Base-by-base conservation (phyloP, 1,139 yeast species). In the Magnusiomyces clavatus region DNA sequence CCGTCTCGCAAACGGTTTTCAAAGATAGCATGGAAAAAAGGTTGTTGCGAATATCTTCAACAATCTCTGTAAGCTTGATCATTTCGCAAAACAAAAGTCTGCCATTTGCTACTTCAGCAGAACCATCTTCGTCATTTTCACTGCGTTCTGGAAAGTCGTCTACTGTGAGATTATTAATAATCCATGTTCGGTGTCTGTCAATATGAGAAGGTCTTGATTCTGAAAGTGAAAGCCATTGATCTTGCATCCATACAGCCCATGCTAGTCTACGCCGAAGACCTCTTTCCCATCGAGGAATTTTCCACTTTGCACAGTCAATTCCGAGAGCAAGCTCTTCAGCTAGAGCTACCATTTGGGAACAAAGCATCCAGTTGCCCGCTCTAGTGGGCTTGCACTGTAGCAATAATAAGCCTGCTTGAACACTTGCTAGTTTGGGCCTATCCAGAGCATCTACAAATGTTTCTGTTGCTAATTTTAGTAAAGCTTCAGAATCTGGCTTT, bases 171-270 rank as follows among this genome's bases (percentile, higher is more conserved):
- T 65, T 62, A 12, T 63, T 57, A 17, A 65, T 64, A 47, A 68
- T 57, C 56, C 56, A 53, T n/a, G 53, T 51, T n/a, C 54, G 38
- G 24, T 48, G 31, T 17, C 56, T 58, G 40, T 64, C 66, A 24
- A 69, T 66, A 68, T 87, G 96, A 0, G 95, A 82, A 1, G 95
- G 94, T 47, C 96, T 72, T 0, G 90, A 78, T 62, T 87, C 92
- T 54, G 81, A 78, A 45, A 88, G 69, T 0, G 95, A 73, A 3
- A 83, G 74, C 97, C 97, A 89, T 64, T 88, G 87, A 62, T 87
- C 96, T 66, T 87, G 95, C 53, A 85, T 73, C 74, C 81, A 88
- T 1, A 87, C 94, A 0, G 96, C 96, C 97, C 97, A 89, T 0
- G 96, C 95, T 49, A 89, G 69, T 52, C 96, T 73, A 60, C 87